Conservation (phyloP, 2,329 filamentous ascomycete genomes). For the Reticulascus tulasneorum region DNA sequence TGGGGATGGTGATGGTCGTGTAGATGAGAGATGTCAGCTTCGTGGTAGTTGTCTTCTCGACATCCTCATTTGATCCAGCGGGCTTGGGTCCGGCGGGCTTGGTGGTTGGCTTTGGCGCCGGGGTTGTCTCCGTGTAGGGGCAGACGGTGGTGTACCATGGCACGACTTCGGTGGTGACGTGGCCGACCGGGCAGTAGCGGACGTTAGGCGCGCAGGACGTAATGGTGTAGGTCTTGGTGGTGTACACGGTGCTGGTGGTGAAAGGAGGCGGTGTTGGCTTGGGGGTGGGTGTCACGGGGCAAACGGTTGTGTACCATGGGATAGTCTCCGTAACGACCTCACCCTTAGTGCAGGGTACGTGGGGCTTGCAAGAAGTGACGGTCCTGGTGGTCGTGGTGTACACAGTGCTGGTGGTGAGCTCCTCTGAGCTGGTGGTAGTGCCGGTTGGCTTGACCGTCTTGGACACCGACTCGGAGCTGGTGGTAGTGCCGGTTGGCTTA, state of each 20-base stretch:
- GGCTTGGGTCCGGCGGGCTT: conserved; percentile 28
- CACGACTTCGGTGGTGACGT: conserved; percentile 31
- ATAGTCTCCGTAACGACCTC: conserved; percentile 32
- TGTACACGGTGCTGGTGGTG: conserved; percentile 34
- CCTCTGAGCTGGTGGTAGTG: conserved; percentile 1
- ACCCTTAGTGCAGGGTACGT: conserved; percentile 24
- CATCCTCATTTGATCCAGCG: no score
- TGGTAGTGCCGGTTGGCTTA: background rate
- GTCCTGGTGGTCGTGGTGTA: conserved; percentile 29
- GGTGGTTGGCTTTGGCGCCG: conserved; percentile 13
- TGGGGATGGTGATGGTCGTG: conserved; percentile 7
- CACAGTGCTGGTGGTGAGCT: conserved; percentile 24
- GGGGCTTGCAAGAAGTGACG: conserved; percentile 43
- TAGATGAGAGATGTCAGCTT: conserved; percentile 1
- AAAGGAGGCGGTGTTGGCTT: conserved; percentile 7
- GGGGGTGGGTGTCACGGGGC: conserved; percentile 28
- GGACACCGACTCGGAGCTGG: conserved; percentile 1
- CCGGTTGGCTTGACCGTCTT: background rate
- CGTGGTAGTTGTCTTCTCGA: background rate
- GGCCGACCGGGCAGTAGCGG: conserved; percentile 31
- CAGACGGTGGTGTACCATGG: conserved; percentile 36
- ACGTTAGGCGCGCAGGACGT: conserved; percentile 48
- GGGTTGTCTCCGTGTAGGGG: conserved; percentile 25
- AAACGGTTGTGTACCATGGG: conserved; percentile 35
- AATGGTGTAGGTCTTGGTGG: conserved; percentile 45